Conservation (phyloP, 495 filamentous ascomycete genomes). For the Podospora comata region DNA sequence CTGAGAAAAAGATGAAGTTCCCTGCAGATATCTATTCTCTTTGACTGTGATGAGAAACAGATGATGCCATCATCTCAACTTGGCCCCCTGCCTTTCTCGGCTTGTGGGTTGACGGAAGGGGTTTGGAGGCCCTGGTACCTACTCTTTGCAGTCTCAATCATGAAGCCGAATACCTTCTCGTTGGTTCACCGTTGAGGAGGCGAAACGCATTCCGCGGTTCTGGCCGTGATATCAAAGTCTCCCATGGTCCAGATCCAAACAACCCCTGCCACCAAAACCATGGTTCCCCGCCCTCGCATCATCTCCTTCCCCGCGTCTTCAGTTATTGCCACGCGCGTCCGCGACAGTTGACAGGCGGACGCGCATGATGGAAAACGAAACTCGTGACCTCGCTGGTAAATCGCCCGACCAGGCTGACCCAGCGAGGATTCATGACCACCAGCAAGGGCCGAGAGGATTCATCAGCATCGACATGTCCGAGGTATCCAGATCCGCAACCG, state of each 20-base stretch:
- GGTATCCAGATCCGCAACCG: not conserved
- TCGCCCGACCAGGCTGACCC: not conserved
- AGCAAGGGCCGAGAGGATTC: not conserved
- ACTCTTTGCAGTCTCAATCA: no score
- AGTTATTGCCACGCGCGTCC: not conserved
- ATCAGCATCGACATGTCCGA: not conserved
- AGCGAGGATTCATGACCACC: not conserved
- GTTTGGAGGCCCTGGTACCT: not conserved
- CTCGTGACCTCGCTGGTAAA: not conserved
- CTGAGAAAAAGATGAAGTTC: not conserved
- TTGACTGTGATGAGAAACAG: not conserved
- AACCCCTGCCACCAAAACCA: not conserved
- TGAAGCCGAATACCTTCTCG: not conserved
- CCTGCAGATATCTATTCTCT: not conserved
- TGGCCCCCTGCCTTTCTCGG: not conserved
- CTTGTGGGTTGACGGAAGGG: no score
- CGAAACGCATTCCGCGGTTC: not conserved
- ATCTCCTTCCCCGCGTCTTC: constrained; percentile 2
- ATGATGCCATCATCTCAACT: not conserved
- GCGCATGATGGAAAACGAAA: not conserved
- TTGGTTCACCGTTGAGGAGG: not conserved
- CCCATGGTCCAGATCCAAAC: not conserved
- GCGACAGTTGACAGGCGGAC: not conserved
- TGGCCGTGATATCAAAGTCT: not conserved
- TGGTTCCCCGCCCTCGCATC: not conserved